Evolutionary conservation across 805 yeast genomes (phyloP), one percentile per base, ranked within the genome.

Genomic region (Kuraishia borneana): DNA sequence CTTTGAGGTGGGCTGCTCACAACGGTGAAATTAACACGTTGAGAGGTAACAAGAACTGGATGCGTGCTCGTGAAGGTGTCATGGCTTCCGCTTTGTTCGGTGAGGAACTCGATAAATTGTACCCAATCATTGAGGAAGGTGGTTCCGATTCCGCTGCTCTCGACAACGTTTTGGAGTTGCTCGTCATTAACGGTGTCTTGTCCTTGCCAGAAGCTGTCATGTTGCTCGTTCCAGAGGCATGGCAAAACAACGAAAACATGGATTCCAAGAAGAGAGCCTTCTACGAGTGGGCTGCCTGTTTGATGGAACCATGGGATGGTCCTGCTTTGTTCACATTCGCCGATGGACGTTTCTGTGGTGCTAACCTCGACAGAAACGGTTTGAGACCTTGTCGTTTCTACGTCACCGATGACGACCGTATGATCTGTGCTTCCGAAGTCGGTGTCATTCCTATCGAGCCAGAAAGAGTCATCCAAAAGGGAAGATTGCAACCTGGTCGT

Each of bases 241-340:
- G 96, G 92, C 96, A 89, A 60, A 82, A 83, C 54, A 92, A 88
- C 59, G 58, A 60, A 36, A 58, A 70, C 42, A 87, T 89, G 82
- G 96, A 89, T 56, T 84, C 94, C 36, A 79, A 82, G 57, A 83
- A 88, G 63, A 76, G 72, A 48, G 96, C 97, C 1, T 89, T 94
- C 60, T 89, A 89, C 63, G 96, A 92, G 58, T 89, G 97, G 97
- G 97, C 96, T 32, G 95, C 97, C 9, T 87, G 96, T 62, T 63
- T 89, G 44, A 92, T 92, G 96, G 98, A 89, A 64, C 97, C 97
- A 6, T 89, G 98, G 98, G 98, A 89, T 62, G 98, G 98, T 44
- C 98, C 98, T 14, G 97, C 97, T 23, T 65, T 92, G 45, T 83
- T 89, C 65, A 87, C 95, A 21, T 92, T 89, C 58, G 89, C 96